Conservation (phyloP, 1,139 yeast species). For the Debaryomyces fabryi region DNA sequence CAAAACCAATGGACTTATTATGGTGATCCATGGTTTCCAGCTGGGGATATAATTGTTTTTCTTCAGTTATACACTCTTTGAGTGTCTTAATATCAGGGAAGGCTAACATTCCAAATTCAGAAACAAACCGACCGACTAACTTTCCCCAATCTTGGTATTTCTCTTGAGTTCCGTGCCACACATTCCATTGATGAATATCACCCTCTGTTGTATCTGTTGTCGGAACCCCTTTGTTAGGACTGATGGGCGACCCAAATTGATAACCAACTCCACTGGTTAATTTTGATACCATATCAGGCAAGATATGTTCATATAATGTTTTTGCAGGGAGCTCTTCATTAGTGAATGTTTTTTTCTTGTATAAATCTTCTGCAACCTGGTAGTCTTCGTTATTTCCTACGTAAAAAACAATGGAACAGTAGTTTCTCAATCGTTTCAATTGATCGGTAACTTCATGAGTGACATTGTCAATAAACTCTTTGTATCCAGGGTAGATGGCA, state of each 20-base stretch:
- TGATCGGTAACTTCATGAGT: slow-evolving; percentile 36
- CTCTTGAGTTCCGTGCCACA: slow-evolving; percentile 51
- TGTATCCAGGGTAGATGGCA: slow-evolving; percentile 47
- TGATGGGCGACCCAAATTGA: slow-evolving; percentile 48
- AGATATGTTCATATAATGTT: slow-evolving; percentile 36
- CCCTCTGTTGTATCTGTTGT: slow-evolving; percentile 41
- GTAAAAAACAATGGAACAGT: slow-evolving; percentile 35
- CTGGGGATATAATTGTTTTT: slow-evolving; percentile 38
- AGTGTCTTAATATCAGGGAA: slow-evolving; percentile 36
- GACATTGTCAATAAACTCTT: slow-evolving; percentile 32
- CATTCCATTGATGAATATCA: slow-evolving; percentile 53
- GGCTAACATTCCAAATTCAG: slow-evolving; percentile 52
- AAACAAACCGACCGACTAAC: slow-evolving; percentile 44
- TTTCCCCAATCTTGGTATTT: slow-evolving; percentile 46
- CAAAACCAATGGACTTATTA: slow-evolving; percentile 48
- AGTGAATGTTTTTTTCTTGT: slow-evolving; percentile 26
- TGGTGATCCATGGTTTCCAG: slow-evolving; percentile 41
- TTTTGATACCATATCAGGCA: slow-evolving; percentile 33
- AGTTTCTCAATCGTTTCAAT: slow-evolving; percentile 38
- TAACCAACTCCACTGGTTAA: slow-evolving; percentile 33
- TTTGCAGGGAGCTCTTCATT: slow-evolving; percentile 44
- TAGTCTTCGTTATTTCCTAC: slow-evolving; percentile 54
- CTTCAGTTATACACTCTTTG: slow-evolving; percentile 32
- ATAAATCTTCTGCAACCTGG: slow-evolving; percentile 37
- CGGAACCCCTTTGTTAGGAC: slow-evolving; percentile 24